These are phyloP conservation scores for Gyromitra esculenta DNA, from an alignment of 2,329 filamentous ascomycete species.

Conservation along the genomic window DNA sequence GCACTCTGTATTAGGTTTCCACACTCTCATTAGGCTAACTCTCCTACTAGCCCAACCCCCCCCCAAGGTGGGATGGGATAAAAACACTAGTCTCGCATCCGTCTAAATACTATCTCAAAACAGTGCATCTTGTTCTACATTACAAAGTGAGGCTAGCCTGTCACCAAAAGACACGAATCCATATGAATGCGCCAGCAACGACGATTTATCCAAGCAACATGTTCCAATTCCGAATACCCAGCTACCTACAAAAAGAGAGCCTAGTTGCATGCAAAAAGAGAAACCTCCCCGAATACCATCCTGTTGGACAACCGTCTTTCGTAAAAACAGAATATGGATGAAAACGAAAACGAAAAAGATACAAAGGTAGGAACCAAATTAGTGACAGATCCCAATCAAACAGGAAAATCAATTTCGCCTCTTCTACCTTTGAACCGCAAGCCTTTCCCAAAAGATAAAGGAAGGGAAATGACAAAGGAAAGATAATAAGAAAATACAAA, in stretches of 20 bases:
- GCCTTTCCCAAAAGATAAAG: constrained; percentile 45
- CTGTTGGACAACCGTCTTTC: not conserved
- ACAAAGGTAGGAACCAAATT: constrained; percentile 50
- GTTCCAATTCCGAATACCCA: constrained; percentile 32
- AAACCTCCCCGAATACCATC: constrained; percentile 5
- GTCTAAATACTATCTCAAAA: not conserved
- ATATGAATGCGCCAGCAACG: not conserved
- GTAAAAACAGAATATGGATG: constrained; percentile 20
- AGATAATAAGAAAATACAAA: constrained; percentile 33
- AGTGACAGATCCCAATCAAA: constrained; percentile 52
- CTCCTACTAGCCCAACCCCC: no score
- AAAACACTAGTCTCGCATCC: no score
- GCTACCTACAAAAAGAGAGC: constrained; percentile 41
- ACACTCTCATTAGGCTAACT: no score
- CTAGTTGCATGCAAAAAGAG: constrained; percentile 26
- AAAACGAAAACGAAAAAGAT: constrained; percentile 19
- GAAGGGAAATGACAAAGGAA: constrained; percentile 28
- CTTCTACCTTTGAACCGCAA: constrained; percentile 53
- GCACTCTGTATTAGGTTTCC: no score
- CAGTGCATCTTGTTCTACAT: not conserved
- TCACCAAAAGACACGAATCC: not conserved
- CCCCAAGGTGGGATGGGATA: no score
- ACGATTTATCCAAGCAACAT: constrained; percentile 22
- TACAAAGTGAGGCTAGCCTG: not conserved
- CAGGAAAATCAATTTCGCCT: constrained; percentile 51